phyloP scores from a whole-genome alignment of 2,329 filamentous ascomycete genomes.

The Didymella sp. region DNA sequence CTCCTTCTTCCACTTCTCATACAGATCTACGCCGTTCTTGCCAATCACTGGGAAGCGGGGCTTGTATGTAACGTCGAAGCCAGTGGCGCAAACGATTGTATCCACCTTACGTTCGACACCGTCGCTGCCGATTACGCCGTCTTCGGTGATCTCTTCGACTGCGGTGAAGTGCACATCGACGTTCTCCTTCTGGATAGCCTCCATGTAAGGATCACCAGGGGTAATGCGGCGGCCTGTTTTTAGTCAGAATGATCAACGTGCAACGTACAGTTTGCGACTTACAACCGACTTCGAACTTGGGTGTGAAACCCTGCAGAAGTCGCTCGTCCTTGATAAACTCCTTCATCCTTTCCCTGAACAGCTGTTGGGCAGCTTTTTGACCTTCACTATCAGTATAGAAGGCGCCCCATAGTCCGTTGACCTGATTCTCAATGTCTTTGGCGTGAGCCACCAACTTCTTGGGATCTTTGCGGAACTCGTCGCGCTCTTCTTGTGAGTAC shows the following conservation, averaged over 20 bases:
- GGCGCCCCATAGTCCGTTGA: slow-evolving; percentile 57
- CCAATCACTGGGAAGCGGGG: slow-evolving; percentile 55
- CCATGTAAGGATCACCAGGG: slow-evolving; percentile 60
- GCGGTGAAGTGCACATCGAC: slow-evolving; percentile 60
- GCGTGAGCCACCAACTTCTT: slow-evolving; percentile 53
- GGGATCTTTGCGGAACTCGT: slow-evolving; percentile 53
- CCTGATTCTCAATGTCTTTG: slow-evolving; percentile 55
- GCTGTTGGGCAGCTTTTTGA: slow-evolving; percentile 50
- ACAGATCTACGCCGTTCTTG: slow-evolving; percentile 49
- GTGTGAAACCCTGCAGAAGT: slow-evolving; percentile 57
- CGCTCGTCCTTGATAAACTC: slow-evolving; percentile 61
- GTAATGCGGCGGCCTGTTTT: slow-evolving; percentile 52
- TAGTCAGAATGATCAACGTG: not conserved
- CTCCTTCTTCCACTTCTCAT: slow-evolving; percentile 50
- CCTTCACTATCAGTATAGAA: slow-evolving; percentile 55
- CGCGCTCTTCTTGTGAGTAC: slow-evolving; percentile 54
- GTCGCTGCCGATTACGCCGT: slow-evolving; percentile 55
- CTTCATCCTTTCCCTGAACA: slow-evolving; percentile 55
- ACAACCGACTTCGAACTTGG: slow-evolving; percentile 56
- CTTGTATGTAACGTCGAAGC: slow-evolving; percentile 54
- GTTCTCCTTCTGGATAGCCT: slow-evolving; percentile 58
- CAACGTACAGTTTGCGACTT: slow-evolving; percentile 2
- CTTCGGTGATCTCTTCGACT: slow-evolving; percentile 55
- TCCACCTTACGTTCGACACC: slow-evolving; percentile 53
- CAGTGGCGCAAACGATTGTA: slow-evolving; percentile 56